Base-by-base conservation (phyloP, 108 stramenopile species). In the Nannochloropsis gaditana region DNA sequence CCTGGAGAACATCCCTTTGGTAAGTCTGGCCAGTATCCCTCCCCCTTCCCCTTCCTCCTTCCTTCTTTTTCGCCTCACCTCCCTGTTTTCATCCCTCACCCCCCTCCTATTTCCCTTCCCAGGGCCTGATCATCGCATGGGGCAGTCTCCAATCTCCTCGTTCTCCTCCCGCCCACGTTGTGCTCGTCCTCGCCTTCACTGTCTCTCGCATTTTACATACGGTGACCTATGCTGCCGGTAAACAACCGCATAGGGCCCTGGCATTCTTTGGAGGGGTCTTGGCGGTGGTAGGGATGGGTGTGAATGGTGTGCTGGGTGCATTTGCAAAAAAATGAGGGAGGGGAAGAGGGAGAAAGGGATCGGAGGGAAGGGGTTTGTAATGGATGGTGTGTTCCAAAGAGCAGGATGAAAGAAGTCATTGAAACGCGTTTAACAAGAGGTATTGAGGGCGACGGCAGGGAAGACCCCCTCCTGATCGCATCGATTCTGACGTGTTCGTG, bases 1-100 rank as follows among this genome's bases (percentile, higher is more conserved):
- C 9, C 21, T 82, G 82, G 82, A 82, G 82, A 82, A 82, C 45
- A 82, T 82, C 21, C 82, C 82, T 15, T 21, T 82, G 82, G 82
- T 73, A 73, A 15, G 59, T 73, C 2, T 73, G 15, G 15, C n/a
- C 59, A 15, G 19, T n/a, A 15, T 73, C 59, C 59, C 4, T 73
- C 2, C 5, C n/a, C 59, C 8, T n/a, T n/a, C n/a, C n/a, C 59
- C 5, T n/a, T 31, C 1, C 31, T 31, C 31, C 31, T 31, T 31
- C 31, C 31, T 73, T 6, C 19, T 73, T n/a, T 73, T 73, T 0
- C 6, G 0, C 8, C n/a, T 73, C 59, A n/a, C n/a, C 59, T n/a
- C 6, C 3, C 59, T 73, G 19, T n/a, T 73, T 73, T 6, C 8
- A 6, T 73, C n/a, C n/a, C 59, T 73, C 59, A 4, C 59, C 6